Conservation (phyloP, 1,139 yeast species). For the Suhomyces guaymorum region DNA sequence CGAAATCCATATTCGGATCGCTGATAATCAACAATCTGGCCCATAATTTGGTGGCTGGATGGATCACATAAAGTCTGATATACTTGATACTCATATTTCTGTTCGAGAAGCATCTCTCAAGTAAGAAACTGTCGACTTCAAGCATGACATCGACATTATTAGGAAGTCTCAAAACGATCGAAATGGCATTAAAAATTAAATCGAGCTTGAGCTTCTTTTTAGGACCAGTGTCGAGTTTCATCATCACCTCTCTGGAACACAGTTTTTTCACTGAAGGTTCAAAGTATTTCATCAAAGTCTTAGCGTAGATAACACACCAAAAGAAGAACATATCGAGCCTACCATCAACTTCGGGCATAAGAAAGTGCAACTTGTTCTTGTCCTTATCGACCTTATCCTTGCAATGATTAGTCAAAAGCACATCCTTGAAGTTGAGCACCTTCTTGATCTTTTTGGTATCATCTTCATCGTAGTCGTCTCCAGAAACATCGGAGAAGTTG, state of each 20-base stretch:
- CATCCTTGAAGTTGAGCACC: conserved; percentile 34
- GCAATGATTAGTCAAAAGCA: conserved; percentile 25
- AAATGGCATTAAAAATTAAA: conserved; percentile 40
- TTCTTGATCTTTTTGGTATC: conserved; percentile 33
- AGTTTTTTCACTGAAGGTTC: conserved; percentile 36
- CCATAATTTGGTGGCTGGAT: conserved; percentile 55
- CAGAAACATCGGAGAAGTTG: conserved; percentile 19
- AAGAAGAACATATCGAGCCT: conserved; percentile 43
- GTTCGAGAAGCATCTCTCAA: conserved; percentile 31
- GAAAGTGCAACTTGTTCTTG: conserved; percentile 28
- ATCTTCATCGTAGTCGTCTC: conserved; percentile 15
- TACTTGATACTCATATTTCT: conserved; percentile 35
- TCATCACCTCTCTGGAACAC: conserved; percentile 31
- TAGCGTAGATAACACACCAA: conserved; percentile 47
- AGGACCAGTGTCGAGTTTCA: conserved; percentile 24
- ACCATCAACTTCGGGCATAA: conserved; percentile 42
- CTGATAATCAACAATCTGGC: conserved; percentile 39
- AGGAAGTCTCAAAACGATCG: conserved; percentile 52
- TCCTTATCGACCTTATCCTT: conserved; percentile 23
- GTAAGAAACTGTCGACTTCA: conserved; percentile 45
- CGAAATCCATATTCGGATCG: conserved; percentile 36
- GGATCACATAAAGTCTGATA: conserved; percentile 52
- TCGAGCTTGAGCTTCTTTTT: conserved; percentile 33
- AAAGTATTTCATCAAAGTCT: conserved; percentile 35
- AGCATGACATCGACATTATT: conserved; percentile 51